phyloP scores from a whole-genome alignment of 208 protist genomes.

The Acanthamoeba triangularis region DNA sequence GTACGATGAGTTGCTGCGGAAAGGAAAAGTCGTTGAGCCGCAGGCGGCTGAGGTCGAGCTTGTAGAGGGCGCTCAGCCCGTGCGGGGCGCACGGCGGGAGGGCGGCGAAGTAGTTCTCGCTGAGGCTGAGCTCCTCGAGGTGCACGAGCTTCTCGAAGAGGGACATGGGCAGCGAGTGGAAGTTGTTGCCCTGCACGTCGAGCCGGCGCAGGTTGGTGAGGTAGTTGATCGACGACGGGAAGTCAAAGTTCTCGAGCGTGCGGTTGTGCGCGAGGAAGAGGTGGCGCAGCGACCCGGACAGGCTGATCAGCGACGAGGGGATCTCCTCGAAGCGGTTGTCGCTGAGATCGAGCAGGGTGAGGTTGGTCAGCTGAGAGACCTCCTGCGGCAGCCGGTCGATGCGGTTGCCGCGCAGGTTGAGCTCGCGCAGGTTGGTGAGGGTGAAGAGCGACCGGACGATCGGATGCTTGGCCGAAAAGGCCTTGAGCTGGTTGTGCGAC shows the following conservation, averaged over 20 bases:
- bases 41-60: slow-evolving; percentile 34
- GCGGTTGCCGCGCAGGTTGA: slow-evolving; percentile 27
- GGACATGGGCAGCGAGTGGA: slow-evolving; percentile 12
- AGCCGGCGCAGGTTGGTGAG: slow-evolving; percentile 25
- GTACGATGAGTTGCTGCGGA: background rate
- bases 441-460: background rate
- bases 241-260: slow-evolving; percentile 35
- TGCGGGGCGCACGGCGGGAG: background rate
- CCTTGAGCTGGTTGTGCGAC: slow-evolving; percentile 8
- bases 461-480: background rate
- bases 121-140: slow-evolving; percentile 48
- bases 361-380: slow-evolving; percentile 30
- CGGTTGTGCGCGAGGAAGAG: slow-evolving; percentile 27
- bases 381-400: slow-evolving; percentile 6
- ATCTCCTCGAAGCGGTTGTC: slow-evolving; percentile 20
- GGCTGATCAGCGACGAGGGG: background rate
- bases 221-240: slow-evolving; percentile 29
- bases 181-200: slow-evolving; percentile 28
- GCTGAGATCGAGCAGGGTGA: slow-evolving; percentile 30
- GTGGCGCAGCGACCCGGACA: background rate
- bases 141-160: slow-evolving; percentile 28
- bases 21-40: background rate
- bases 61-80: background rate
- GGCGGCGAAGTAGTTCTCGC: background rate
- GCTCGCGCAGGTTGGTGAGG: slow-evolving; percentile 16